Evolutionary conservation across 2,329 filamentous ascomycete genomes (phyloP).

Genomic region (Fusarium lyarnte): DNA sequence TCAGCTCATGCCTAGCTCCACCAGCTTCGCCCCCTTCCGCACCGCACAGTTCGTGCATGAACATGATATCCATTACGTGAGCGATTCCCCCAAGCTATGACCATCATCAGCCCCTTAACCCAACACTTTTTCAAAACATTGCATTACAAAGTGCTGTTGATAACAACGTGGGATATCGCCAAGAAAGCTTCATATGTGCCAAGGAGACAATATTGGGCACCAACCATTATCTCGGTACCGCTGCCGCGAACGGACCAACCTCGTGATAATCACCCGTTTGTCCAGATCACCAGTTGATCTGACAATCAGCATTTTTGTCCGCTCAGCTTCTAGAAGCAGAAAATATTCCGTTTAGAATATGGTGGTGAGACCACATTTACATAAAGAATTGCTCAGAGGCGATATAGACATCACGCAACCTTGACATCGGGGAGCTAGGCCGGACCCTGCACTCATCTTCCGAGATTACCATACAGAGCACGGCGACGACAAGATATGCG

Average conservation of each 20-base stretch:
- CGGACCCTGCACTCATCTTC: not conserved
- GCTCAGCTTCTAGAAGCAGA: not conserved
- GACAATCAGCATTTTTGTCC: not conserved
- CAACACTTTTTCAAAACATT: slow-evolving; percentile 69
- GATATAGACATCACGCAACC: not conserved
- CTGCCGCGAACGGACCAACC: not conserved
- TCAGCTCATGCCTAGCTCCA: slow-evolving; percentile 56
- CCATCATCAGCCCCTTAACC: slow-evolving; percentile 58
- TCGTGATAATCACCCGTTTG: not conserved
- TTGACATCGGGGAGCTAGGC: not conserved
- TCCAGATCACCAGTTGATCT: not conserved
- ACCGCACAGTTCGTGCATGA: slow-evolving; percentile 74
- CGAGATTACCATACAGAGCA: slow-evolving; percentile 1
- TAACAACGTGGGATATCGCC: not conserved
- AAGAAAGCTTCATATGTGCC: not conserved
- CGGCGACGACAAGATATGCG: not conserved
- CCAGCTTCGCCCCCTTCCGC: slow-evolving; percentile 74
- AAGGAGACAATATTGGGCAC: not conserved
- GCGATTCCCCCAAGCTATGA: slow-evolving; percentile 80
- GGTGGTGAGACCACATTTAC: not conserved
- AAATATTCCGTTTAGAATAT: not conserved
- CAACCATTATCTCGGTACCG: not conserved
- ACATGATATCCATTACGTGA: slow-evolving; percentile 73
- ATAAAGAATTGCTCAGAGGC: not conserved
- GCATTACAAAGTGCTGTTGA: slow-evolving; percentile 50